Evolutionary conservation across 768 basidiomycete genomes (phyloP).

Genomic region (Lactarius akahatsu): DNA sequence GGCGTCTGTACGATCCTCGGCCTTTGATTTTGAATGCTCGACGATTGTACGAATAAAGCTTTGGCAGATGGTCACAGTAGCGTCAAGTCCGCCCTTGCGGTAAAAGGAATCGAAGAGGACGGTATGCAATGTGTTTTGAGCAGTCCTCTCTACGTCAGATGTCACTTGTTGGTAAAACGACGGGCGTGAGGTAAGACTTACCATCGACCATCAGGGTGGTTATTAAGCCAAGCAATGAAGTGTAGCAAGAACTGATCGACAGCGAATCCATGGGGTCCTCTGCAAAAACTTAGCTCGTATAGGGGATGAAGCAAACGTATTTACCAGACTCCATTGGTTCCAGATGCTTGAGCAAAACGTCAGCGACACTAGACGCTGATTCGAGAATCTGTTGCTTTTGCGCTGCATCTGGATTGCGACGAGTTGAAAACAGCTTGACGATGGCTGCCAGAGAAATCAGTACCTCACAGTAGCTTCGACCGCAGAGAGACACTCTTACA

Average conservation of each 20-base stretch:
- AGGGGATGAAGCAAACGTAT: slow-evolving; percentile 31
- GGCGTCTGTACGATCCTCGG: slow-evolving; percentile 56
- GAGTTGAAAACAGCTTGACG: slow-evolving; percentile 81
- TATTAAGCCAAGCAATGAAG: slow-evolving; percentile 53
- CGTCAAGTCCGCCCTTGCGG: slow-evolving; percentile 66
- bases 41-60: slow-evolving; percentile 59
- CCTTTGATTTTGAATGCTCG: slow-evolving; percentile 45
- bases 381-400: slow-evolving; percentile 78
- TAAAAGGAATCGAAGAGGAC: slow-evolving; percentile 77
- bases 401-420: slow-evolving; percentile 68
- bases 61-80: slow-evolving; percentile 57
- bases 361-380: slow-evolving; percentile 67
- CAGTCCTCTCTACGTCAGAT: slow-evolving; percentile 61
- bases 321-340: slow-evolving; percentile 52
- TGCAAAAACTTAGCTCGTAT: slow-evolving; percentile 5
- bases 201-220: slow-evolving; percentile 59
- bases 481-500: slow-evolving; percentile 44
- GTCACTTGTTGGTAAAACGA: slow-evolving; percentile 18
- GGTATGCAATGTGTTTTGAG: slow-evolving; percentile 75
- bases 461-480: neutral
- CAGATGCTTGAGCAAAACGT: slow-evolving; percentile 71
- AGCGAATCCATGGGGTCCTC: slow-evolving; percentile 41
- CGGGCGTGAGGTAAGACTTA: slow-evolving; percentile 34
- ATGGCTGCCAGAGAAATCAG: slow-evolving; percentile 51
- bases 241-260: slow-evolving; percentile 49